Base-by-base conservation (phyloP, 1,284 basidiomycete species). In the Malassezia dermatis region DNA sequence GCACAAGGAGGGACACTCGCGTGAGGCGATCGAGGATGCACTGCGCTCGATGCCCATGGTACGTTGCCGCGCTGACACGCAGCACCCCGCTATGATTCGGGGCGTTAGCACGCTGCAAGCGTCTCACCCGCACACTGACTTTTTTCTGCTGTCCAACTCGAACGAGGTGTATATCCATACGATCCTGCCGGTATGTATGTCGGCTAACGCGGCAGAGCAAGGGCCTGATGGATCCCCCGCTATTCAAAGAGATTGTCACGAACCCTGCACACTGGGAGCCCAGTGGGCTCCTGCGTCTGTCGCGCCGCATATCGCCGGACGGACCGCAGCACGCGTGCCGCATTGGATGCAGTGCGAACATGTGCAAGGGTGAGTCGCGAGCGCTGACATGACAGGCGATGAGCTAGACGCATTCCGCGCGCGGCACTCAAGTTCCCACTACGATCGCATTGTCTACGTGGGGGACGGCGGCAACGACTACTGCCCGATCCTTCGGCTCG, bases 391-490 rank as follows among this genome's bases (percentile, higher is more conserved):
- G 8, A 11, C 63, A 88, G 87, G 93, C 37, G 84, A 87, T 64
- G 93, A 98, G 75, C 80, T 98, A 27, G 82, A 85, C 4, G 83
- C 83, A 0, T 95, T 86, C 78, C 78, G 93, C 40, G 77, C 78
- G 2, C 78, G 83, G n/a, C 79, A 86, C 60, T 80, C 80, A n/a
- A 79, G 81, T 13, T 77, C 79, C 30, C 56, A 66, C 4, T 96
- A 80, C 69, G 86, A 93, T 60, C 83, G 86, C 50, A 80, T 95
- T 60, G 79, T 89, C 42, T 98, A 95, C 75, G 81, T 96, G 52
- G 94, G 93, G 21, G 93, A 98, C 73, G 93, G 93, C 1, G 81
- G 81, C 11, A 98, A 98, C 75, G 94, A 98, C 75, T 95, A 88
- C 73, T 98, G 94, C 73, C 90, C 93, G 4, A 80, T 90, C 47